Evolutionary conservation across 164 flowering plant species (phyloP).

Genomic region (Warburgia ugandensis): DNA sequence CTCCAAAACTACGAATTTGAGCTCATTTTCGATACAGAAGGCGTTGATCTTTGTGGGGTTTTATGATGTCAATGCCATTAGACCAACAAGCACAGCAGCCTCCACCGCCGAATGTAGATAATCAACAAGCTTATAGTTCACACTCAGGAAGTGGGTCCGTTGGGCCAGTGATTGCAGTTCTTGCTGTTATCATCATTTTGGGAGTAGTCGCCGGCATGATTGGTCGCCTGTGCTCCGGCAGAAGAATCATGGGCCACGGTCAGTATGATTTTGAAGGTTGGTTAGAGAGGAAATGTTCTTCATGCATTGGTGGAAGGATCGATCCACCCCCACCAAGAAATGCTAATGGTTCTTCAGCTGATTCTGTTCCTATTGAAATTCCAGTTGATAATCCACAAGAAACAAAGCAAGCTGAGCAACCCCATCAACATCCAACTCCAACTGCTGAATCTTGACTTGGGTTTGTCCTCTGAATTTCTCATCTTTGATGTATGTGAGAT

Average conservation of each 20-base stretch:
- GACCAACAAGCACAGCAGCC: conserved; percentile 15
- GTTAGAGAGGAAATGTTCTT: conserved; percentile 61
- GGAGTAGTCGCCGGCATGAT: conserved; percentile 61
- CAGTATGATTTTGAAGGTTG: conserved; percentile 59
- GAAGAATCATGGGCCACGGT: conserved; percentile 49
- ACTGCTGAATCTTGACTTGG: conserved; percentile 14
- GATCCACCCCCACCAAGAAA: conserved; percentile 12
- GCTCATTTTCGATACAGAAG: no score
- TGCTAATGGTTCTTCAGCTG: conserved; percentile 2
- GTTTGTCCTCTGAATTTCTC: not conserved
- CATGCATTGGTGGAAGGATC: conserved; percentile 60
- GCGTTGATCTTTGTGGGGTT: not conserved
- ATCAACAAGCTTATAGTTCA: conserved; percentile 27
- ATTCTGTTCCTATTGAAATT: conserved; percentile 15
- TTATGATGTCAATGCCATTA: conserved; percentile 18
- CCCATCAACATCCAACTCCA: conserved; percentile 6
- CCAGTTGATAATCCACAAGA: conserved; percentile 21
- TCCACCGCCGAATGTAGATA: conserved; percentile 22
- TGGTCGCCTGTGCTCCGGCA: conserved; percentile 70
- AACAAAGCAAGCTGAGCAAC: conserved; percentile 17
- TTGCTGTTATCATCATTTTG: conserved; percentile 49
- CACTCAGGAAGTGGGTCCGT: conserved; percentile 52
- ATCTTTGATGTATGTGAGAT: conserved; percentile 7
- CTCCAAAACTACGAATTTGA: no score
- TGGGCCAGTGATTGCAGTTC: conserved; percentile 71